Conservation (phyloP, 108 stramenopile species). For the Stephanodiscus triporus region DNA sequence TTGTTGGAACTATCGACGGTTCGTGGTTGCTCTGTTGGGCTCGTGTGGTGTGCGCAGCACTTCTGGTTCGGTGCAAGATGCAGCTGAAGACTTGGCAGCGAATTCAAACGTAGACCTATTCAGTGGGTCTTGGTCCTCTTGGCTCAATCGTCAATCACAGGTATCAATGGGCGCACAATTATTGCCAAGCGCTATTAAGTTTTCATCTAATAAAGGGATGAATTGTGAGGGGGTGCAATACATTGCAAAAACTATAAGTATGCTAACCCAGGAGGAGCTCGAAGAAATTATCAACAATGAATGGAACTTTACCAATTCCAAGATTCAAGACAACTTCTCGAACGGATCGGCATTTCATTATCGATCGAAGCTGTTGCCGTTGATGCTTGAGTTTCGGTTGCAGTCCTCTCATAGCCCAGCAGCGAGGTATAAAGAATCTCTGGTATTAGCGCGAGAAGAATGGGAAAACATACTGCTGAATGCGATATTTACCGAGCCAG, state of each 20-base stretch:
- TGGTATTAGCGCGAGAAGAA: slow-evolving; percentile 52
- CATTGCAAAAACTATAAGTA: slow-evolving; percentile 1
- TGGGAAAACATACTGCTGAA: slow-evolving; percentile 62
- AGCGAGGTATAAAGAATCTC: slow-evolving; percentile 7
- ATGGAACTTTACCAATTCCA: slow-evolving; percentile 89
- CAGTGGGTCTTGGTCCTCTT: slow-evolving; percentile 38
- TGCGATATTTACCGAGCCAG: slow-evolving; percentile 97
- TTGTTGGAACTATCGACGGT: slow-evolving; percentile 98
- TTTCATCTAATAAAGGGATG: neutral
- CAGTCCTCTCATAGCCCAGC: slow-evolving; percentile 2
- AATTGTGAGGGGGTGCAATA: neutral
- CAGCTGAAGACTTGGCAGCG: neutral
- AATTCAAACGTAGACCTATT: slow-evolving; percentile 1
- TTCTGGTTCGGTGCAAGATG: slow-evolving; percentile 4
- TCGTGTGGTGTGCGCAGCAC: slow-evolving; percentile 36
- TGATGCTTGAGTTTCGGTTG: slow-evolving; percentile 39
- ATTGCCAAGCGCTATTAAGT: slow-evolving; percentile 13
- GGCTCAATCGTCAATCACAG: slow-evolving; percentile 15
- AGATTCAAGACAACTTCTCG: slow-evolving; percentile 93
- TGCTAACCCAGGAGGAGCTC: slow-evolving; percentile 24
- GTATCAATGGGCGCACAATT: slow-evolving; percentile 65
- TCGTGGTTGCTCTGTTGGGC: slow-evolving; percentile 56
- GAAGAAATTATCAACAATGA: slow-evolving; percentile 58
- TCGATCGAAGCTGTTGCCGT: slow-evolving; percentile 80
- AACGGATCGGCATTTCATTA: slow-evolving; percentile 99